Evolutionary conservation across 345 rosid species (phyloP).

Genomic region (Durio zibethinus): DNA sequence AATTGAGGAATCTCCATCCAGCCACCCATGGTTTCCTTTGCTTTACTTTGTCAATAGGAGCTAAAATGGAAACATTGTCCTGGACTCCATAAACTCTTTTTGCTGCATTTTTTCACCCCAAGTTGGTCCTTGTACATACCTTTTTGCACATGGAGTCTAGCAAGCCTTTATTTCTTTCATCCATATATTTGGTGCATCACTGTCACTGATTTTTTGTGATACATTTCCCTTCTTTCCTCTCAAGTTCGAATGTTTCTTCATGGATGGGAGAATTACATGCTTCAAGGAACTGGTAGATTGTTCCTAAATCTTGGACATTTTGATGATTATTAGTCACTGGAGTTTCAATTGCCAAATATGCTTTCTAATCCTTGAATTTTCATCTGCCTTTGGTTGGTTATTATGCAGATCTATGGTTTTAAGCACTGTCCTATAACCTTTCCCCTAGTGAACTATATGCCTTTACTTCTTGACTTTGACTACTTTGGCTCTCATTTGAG

Average conservation of each 20-base stretch:
- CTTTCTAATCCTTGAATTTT: neutral
- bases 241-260: neutral
- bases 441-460: neutral
- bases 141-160: neutral
- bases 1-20: neutral
- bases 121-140: neutral
- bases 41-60: neutral
- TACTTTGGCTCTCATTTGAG: neutral
- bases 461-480: neutral
- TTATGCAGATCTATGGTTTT: neutral
- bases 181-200: neutral
- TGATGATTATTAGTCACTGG: neutral
- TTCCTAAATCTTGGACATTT: neutral
- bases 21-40: neutral
- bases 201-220: neutral
- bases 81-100: neutral
- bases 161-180: neutral
- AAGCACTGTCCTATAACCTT: neutral
- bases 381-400: neutral
- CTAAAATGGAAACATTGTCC: neutral
- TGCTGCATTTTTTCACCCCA: neutral
- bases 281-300: neutral
- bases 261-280: neutral
- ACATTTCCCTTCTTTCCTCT: neutral
- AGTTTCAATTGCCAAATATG: neutral